Evolutionary conservation across 1,284 basidiomycete genomes (phyloP), one percentile per base, ranked within the genome.

Genomic region (Peniophora sp.): DNA sequence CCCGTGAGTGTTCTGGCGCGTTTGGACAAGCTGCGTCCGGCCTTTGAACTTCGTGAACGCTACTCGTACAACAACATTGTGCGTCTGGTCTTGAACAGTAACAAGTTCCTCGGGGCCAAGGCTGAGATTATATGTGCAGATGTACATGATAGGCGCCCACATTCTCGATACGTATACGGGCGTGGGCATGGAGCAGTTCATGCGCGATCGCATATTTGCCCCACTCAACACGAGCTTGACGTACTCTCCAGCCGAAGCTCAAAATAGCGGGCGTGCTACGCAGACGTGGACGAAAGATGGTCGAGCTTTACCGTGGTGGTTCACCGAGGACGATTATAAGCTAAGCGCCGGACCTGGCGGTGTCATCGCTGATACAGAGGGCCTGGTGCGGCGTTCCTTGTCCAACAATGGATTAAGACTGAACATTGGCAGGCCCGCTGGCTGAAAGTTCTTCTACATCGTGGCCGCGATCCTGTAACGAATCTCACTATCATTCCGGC

Each of bases 21-120:
- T 3, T 52, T 76, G 36, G 63, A 62, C 2, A 61, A 68, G 54
- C 62, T 74, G 12, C 62, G 66, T 6, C 68, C 71, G 1, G 69
- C 72, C 8, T 65, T 68, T 12, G 67, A 68, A 43, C 63, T 71
- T 44, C 61, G 73, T 2, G 66, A 72, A 49, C 67, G 64, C 12
- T 74, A 66, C 46, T 67, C 70, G 44, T 76, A 75, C 55, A 75
- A 71, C 59, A 74, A 75, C 51, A 60, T 71, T 50, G 73, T 73
- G 23, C 1, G 52, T 24, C 10, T 14, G 10, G n/a, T n/a, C n/a
- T n/a, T n/a, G n/a, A n/a, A n/a, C n/a, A n/a, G n/a, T n/a, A n/a
- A n/a, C n/a, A n/a, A n/a, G n/a, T n/a, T n/a, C n/a, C n/a, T n/a
- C n/a, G n/a, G n/a, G n/a, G 18, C 27, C 27, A 11, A 15, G 36